Evolutionary conservation across 345 rosid species (phyloP), one percentile per base, ranked within the genome.

Genomic region (Cardamine occulta): DNA sequence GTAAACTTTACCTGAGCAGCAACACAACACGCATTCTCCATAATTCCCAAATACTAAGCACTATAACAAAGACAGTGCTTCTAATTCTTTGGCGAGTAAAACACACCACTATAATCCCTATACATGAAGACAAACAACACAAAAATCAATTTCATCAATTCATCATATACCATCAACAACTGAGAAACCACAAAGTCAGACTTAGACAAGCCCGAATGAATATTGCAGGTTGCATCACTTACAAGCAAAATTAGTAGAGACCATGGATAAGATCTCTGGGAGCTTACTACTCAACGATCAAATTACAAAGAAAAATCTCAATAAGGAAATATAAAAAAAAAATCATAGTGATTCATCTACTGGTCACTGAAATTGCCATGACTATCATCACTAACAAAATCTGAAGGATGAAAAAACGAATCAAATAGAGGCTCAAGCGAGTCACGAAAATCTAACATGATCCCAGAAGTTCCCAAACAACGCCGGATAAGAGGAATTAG

Each of bases 11-110:
- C n/a, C n/a, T n/a, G 83, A 78, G 93, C 94, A 82, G 99, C 93
- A 70, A 96, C 90, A 82, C 99, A 96, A 72, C 98, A 96, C 68
- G 94, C 93, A 73, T 91, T 84, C 57, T 98, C 99, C 99, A 96
- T 95, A 60, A 63, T 44, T 57, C 17, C 1, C 10, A 68, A 24
- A 26, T 13, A 57, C 39, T n/a, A 35, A 75, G 55, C 68, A 60
- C 63, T 60, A 18, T 14, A 44, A 34, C 58, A 62, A 53, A 62
- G 13, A 54, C 39, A 40, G 54, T 26, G 55, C 68, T 40, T 71
- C n/a, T n/a, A n/a, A n/a, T n/a, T n/a, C n/a, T n/a, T n/a, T n/a
- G n/a, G n/a, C n/a, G n/a, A n/a, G n/a, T n/a, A n/a, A n/a, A n/a
- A n/a, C n/a, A n/a, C n/a, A n/a, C n/a, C n/a, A n/a, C n/a, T n/a